phyloP scores from a whole-genome alignment of 2,329 filamentous ascomycete genomes.

The Myotisia sp. region DNA sequence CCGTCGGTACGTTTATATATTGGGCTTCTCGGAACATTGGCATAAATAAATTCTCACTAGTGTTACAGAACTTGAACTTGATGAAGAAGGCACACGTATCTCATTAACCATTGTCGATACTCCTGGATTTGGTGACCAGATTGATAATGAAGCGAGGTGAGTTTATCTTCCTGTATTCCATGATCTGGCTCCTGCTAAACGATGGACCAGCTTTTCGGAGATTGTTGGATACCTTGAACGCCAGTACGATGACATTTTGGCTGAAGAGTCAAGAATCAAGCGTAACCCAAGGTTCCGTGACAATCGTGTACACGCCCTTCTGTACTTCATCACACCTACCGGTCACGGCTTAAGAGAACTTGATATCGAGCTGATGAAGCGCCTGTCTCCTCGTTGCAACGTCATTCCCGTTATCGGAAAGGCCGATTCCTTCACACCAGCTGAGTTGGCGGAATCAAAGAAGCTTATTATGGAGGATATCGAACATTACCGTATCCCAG shows the following conservation, averaged over 20 bases:
- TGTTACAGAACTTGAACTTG: conserved; percentile 68
- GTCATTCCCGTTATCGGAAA: conserved; percentile 98
- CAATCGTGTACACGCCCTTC: conserved; percentile 93
- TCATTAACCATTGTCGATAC: conserved; percentile 98
- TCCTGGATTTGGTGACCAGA: conserved; percentile 94
- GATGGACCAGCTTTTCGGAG: conserved; percentile 62
- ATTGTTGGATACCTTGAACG: conserved; percentile 97
- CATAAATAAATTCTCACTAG: conserved; percentile 20
- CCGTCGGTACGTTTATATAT: conserved; percentile 60
- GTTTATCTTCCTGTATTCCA: conserved; percentile 15
- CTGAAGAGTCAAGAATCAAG: conserved; percentile 99
- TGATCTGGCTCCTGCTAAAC: conserved; percentile 1
- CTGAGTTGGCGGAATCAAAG: conserved; percentile 96
- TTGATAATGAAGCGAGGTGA: conserved; percentile 96
- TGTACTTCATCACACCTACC: conserved; percentile 98
- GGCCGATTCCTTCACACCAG: conserved; percentile 89
- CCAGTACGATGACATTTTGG: conserved; percentile 98
- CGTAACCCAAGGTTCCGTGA: conserved; percentile 99
- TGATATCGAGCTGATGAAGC: conserved; percentile 99
- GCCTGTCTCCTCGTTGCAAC: conserved; percentile 92
- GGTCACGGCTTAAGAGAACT: conserved; percentile 96
- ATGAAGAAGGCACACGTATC: conserved; percentile 96
- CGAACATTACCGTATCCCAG: conserved; percentile 97
- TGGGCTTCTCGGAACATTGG: conserved; percentile 1
- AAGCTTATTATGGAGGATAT: conserved; percentile 99